Evolutionary conservation across 352 stramenopile genomes (phyloP), one percentile per base, ranked within the genome.

Genomic region (Phytophthora crassamura): DNA sequence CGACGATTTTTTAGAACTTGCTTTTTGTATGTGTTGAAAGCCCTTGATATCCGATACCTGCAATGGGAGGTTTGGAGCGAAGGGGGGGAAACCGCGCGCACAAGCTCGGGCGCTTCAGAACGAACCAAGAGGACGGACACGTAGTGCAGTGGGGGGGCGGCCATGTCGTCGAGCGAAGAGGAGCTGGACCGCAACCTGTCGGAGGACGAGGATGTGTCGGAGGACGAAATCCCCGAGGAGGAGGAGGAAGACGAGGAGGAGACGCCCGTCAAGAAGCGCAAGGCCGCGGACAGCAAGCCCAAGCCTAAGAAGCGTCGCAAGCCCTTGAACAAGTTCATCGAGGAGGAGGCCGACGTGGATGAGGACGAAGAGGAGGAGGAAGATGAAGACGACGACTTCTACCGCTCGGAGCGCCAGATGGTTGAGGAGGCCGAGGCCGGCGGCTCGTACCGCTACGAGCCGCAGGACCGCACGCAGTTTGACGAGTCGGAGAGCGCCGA

Each of bases 121-220:
- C 53, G 43, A 67, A 72, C 55, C 61, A 75, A 64, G 42, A 36
- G 34, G 25, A 30, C 25, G 25, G 25, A 30, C 25, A 6, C 25
- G 25, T 30, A 30, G 25, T 30, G 35, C 42, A 35, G 45, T 41
- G 28, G 40, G 43, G 25, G 20, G 33, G 45, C 60, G 56, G 53
- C 43, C 40, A 95, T 96, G 88, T 96, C 86, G 75, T 96, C 88
- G 57, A 93, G 86, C 50, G 88, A 96, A 68, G 88, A 96, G 62
- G 86, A 93, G 47, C 64, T 91, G 62, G 82, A 93, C 57, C 85
- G 82, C 54, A 94, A 95, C 66, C 62, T 91, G 72, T 96, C 88
- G 57, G 84, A 93, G 68, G 84, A 88, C 15, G 78, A 92, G 28
- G 83, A 92, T 43, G 81, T 74, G 8, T 90, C 80, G 38, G 84